Conservation (phyloP, 495 filamentous ascomycete species). For the Penicillium odoratum region DNA sequence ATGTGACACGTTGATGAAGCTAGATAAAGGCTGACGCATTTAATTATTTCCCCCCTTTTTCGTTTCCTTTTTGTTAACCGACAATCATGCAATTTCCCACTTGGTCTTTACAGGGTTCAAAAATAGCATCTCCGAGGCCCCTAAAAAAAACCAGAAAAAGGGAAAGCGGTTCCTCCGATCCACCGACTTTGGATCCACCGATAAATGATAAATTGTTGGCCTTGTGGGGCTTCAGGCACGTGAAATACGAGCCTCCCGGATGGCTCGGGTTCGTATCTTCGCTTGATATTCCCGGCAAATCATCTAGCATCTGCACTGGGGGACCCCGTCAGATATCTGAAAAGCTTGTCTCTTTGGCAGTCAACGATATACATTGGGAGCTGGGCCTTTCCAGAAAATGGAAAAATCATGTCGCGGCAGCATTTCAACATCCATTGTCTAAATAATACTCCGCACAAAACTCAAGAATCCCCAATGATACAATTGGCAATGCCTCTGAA, state of each 20-base stretch:
- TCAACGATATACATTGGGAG: no score
- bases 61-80: background rate
- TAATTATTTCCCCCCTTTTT: background rate
- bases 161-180: background rate
- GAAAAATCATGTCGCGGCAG: no score
- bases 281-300: background rate
- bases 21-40: no score
- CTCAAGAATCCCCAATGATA: background rate
- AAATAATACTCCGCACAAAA: background rate
- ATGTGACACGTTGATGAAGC: no score
- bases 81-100: background rate
- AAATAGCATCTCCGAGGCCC: background rate
- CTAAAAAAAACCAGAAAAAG: background rate
- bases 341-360: background rate
- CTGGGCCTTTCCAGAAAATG: no score
- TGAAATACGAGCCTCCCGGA: conserved; percentile 19
- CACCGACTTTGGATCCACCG: background rate
- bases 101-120: background rate
- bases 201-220: background rate
- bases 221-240: conserved; percentile 11
- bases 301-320: background rate
- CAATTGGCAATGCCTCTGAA: background rate
- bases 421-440: no score
- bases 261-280: conserved; percentile 12
- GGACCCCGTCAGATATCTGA: background rate